Base-by-base conservation (phyloP, 1,139 yeast genomes). In the Candida sp. region DNA sequence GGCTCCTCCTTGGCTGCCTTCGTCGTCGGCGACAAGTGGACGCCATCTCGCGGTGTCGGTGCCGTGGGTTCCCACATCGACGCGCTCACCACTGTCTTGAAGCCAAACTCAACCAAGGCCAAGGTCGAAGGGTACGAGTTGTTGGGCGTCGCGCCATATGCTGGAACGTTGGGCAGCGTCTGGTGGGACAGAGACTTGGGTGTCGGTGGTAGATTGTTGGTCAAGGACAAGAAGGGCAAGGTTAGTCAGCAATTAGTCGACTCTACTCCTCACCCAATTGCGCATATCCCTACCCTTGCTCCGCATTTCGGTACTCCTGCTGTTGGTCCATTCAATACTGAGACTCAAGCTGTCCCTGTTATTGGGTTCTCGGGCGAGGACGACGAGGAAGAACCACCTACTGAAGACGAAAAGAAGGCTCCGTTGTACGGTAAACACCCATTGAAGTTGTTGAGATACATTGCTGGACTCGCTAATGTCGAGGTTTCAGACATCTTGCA, bases 181-280 rank as follows among this genome's bases (percentile, higher is more conserved):
- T 75, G 80, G 78, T 66, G 74, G 62, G 80, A 76, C 56, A 63
- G 82, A 55, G 82, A 77, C 58, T 72, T 77, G 52, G 81, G 79
- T 5, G 58, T 77, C 48, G 81, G 81, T n/a, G 82, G 82, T 9
- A 63, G 75, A 44, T 64, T 77, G 33, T 61, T 73, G 49, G 66
- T 73, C 6, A 65, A 62, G 50, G 63, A 51, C 44, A 23, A 49
- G 2, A 59, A 49, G 47, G 75, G 69, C 1, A 62, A 61, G 42
- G 56, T 71, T 7, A 47, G 42, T 5, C 63, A 69, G 7, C 62
- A 63, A 46, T 59, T 75, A 44, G 68, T 77, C 7, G 69, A 69
- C 45, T 74, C 80, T 1, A 58, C 75, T 3, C 70, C 73, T 1
- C 65, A 67, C 50, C 78, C 80, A 9, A 68, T 77, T 51, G 79